phyloP scores from a whole-genome alignment of 192 early-diverging fungal genomes.

The Spinellus fusiger region DNA sequence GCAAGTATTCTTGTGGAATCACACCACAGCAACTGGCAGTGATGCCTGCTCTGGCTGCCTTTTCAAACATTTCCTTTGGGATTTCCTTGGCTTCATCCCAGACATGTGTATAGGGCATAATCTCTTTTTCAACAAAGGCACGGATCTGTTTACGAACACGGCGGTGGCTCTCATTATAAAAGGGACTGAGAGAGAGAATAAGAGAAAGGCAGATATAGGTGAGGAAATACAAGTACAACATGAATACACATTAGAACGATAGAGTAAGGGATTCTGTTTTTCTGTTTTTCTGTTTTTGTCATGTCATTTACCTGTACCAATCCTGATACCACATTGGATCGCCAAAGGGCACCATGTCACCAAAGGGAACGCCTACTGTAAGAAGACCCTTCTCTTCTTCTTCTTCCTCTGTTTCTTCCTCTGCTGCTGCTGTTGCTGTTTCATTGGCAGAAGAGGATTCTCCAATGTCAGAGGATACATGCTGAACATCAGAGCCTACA shows the following conservation, averaged over 20 bases:
- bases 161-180: constrained; percentile 73
- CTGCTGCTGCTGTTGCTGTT: too few relatives aligned
- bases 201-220: background rate
- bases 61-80: constrained; percentile 62
- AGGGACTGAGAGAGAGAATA: constrained; percentile 46
- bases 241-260: too few relatives aligned
- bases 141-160: constrained; percentile 51
- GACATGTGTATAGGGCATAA: constrained; percentile 66
- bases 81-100: constrained; percentile 81
- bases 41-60: constrained; percentile 69
- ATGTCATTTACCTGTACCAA: constrained; percentile 17
- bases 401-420: constrained; percentile 20
- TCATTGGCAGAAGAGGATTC: too few relatives aligned
- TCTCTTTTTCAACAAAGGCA: constrained; percentile 69
- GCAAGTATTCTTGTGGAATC: constrained; percentile 26
- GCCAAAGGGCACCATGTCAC: constrained; percentile 72
- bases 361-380: constrained; percentile 43
- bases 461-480: too few relatives aligned
- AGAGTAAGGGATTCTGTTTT: background rate
- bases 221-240: too few relatives aligned
- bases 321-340: constrained; percentile 74
- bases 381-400: constrained; percentile 37
- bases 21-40: constrained; percentile 53
- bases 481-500: constrained; percentile 38
- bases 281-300: background rate